Evolutionary conservation across 1,284 basidiomycete genomes (phyloP), one percentile per base, ranked within the genome.

Genomic region (Bjerkandera adusta): DNA sequence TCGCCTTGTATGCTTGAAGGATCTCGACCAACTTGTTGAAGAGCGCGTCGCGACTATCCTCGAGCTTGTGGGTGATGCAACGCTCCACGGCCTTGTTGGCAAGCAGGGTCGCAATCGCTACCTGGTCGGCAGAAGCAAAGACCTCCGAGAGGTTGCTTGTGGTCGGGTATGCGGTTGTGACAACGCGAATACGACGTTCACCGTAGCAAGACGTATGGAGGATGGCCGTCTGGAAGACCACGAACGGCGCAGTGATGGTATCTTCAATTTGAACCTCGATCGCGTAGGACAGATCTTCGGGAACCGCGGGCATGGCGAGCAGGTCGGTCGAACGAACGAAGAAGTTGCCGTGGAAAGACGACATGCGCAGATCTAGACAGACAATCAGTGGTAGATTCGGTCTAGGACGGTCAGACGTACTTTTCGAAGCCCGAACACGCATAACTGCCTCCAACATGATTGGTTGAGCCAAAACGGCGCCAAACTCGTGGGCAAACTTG

Each of bases 291-390:
- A 97, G 93, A 63, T 99, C 95, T 58, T 92, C 84, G 8, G 97
- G 94, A 13, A 99, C 96, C 13, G 94, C 89, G 2, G 97, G 96
- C 77, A 99, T 89, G 3, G 96, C 94, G 26, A 99, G 79, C 27
- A 99, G 77, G 70, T 99, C 97, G 26, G 96, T 98, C 10, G 95
- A 97, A 42, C 97, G 87, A 44, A 98, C 94, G 67, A 99, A 99
- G 75, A 99, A 99, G 76, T 99, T 99, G 57, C 97, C 97, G 61
- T 99, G 94, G 89, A 97, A 99, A 1, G 92, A 92, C 4, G 93
- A 87, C 87, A 98, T 94, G 49, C 97, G 88, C 47, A 99, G 74
- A 49, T 95, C 91, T 86, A 59, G 25, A 43, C 11, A 8, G 11
- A 12, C 10, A 7, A 24, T 43, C 16, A 43, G 32, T n/a, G 16